Conservation (phyloP, 2,329 filamentous ascomycete species). For the Pseudocercospora eumusae region DNA sequence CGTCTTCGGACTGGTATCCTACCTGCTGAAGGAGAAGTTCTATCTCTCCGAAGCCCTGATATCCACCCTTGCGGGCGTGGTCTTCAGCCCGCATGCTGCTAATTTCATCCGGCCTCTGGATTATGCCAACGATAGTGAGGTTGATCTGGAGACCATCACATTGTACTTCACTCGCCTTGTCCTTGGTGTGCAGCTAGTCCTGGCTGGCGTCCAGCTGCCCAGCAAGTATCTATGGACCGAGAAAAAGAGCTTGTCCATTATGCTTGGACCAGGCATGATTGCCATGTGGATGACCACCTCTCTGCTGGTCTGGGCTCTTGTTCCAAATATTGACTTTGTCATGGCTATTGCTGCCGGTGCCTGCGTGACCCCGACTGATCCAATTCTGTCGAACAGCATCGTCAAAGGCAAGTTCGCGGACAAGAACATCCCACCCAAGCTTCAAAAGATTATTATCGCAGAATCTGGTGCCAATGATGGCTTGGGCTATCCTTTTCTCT, state of each 20-base stretch:
- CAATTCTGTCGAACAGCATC: conserved; percentile 82
- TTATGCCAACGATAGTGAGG: conserved; percentile 63
- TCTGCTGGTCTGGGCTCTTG: conserved; percentile 73
- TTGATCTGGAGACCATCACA: conserved; percentile 70
- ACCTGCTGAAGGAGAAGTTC: conserved; percentile 83
- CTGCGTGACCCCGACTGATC: conserved; percentile 90
- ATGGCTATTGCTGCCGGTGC: conserved; percentile 79
- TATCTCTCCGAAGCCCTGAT: conserved; percentile 93
- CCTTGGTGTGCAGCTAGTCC: conserved; percentile 83
- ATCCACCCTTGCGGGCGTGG: conserved; percentile 74
- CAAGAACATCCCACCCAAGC: conserved; percentile 76
- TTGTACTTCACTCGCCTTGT: conserved; percentile 84
- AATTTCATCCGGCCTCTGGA: conserved; percentile 73
- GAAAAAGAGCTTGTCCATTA: conserved; percentile 72
- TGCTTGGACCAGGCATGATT: conserved; percentile 82
- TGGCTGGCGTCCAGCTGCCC: conserved; percentile 85
- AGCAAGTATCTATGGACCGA: conserved; percentile 76
- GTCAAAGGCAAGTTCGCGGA: conserved; percentile 94
- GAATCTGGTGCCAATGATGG: conserved; percentile 91
- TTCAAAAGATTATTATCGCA: conserved; percentile 67
- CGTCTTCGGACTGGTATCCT: conserved; percentile 86
- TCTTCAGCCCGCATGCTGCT: conserved; percentile 74
- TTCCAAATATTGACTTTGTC: conserved; percentile 70
- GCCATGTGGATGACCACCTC: conserved; percentile 85
- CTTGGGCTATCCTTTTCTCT: conserved; percentile 84